Evolutionary conservation across 2,329 filamentous ascomycete species (phyloP).

Genomic region (Hypoxylon sp.): DNA sequence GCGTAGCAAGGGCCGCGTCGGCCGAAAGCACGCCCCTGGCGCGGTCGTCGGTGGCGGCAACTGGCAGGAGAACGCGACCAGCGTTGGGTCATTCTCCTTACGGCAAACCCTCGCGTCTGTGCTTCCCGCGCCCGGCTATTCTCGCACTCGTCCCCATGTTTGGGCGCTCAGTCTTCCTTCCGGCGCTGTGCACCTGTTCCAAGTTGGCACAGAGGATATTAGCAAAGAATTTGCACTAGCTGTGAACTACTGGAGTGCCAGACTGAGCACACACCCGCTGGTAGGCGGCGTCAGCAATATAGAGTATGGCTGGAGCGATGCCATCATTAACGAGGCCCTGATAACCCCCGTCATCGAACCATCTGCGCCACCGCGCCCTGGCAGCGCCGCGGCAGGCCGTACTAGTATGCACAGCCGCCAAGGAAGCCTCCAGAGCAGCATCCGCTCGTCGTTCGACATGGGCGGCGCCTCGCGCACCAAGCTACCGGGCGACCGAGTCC

Average conservation of each 20-base stretch:
- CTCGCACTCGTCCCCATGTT: slow-evolving; percentile 86
- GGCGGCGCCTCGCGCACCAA: slow-evolving; percentile 66
- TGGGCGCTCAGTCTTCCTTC: slow-evolving; percentile 93
- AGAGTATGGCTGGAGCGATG: slow-evolving; percentile 95
- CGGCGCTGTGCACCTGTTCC: slow-evolving; percentile 96
- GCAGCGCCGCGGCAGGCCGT: slow-evolving; percentile 56
- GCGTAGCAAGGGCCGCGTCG: slow-evolving; percentile 67
- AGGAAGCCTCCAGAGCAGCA: slow-evolving; percentile 51
- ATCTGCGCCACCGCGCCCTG: slow-evolving; percentile 54
- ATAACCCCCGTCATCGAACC: slow-evolving; percentile 62
- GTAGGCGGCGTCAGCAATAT: slow-evolving; percentile 95
- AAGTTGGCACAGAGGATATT: slow-evolving; percentile 94
- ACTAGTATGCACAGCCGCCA: slow-evolving; percentile 58
- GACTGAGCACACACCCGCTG: slow-evolving; percentile 91
- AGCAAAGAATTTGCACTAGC: slow-evolving; percentile 93
- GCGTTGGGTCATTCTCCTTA: slow-evolving; percentile 84
- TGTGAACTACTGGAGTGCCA: slow-evolving; percentile 97
- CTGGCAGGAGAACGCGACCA: slow-evolving; percentile 97
- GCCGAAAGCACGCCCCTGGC: slow-evolving; percentile 59
- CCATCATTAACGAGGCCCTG: slow-evolving; percentile 71
- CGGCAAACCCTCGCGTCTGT: slow-evolving; percentile 91
- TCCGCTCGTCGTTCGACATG: slow-evolving; percentile 71
- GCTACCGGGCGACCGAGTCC: slow-evolving; percentile 83
- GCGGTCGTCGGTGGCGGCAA: slow-evolving; percentile 91
- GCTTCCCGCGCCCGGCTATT: slow-evolving; percentile 91